Evolutionary conservation across 2,329 filamentous ascomycete species (phyloP).

Genomic region (Didymellaceae sp.): DNA sequence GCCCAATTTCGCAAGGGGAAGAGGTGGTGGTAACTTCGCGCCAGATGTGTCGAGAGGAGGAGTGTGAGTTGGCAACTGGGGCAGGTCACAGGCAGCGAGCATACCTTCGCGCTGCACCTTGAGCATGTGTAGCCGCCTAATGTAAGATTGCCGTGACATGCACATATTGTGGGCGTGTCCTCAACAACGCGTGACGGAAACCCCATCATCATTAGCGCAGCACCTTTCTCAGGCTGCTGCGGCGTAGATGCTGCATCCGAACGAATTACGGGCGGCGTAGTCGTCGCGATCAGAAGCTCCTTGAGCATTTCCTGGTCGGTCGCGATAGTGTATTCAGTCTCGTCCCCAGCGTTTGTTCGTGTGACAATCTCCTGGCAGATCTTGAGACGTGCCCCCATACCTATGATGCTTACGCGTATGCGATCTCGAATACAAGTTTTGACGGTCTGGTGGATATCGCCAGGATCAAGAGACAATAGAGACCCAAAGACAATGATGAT

Average conservation of each 20-base stretch:
- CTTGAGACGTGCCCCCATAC: constrained; percentile 87
- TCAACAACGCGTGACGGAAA: constrained; percentile 88
- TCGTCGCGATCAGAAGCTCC: constrained; percentile 86
- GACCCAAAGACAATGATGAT: constrained; percentile 92
- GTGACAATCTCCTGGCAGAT: constrained; percentile 89
- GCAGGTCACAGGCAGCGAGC: constrained; percentile 86
- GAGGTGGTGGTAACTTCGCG: constrained; percentile 49
- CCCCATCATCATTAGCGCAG: constrained; percentile 89
- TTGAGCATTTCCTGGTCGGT: constrained; percentile 87
- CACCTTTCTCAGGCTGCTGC: constrained; percentile 49
- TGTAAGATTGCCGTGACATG: constrained; percentile 84
- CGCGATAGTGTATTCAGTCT: constrained; percentile 78
- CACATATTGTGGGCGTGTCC: constrained; percentile 76
- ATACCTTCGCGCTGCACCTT: constrained; percentile 86
- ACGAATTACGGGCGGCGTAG: constrained; percentile 85
- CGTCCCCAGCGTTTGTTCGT: constrained; percentile 84
- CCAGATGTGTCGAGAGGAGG: constrained; percentile 77
- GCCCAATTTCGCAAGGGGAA: constrained; percentile 78
- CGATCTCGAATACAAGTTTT: constrained; percentile 77
- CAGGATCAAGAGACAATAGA: constrained; percentile 86
- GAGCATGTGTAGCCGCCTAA: constrained; percentile 91
- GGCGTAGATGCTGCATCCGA: constrained; percentile 53
- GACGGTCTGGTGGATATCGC: constrained; percentile 94
- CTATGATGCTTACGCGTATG: constrained; percentile 87
- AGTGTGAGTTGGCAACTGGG: constrained; percentile 90